Conservation (phyloP, 805 yeast species). For the Saccharomycopsis fibuligera region DNA sequence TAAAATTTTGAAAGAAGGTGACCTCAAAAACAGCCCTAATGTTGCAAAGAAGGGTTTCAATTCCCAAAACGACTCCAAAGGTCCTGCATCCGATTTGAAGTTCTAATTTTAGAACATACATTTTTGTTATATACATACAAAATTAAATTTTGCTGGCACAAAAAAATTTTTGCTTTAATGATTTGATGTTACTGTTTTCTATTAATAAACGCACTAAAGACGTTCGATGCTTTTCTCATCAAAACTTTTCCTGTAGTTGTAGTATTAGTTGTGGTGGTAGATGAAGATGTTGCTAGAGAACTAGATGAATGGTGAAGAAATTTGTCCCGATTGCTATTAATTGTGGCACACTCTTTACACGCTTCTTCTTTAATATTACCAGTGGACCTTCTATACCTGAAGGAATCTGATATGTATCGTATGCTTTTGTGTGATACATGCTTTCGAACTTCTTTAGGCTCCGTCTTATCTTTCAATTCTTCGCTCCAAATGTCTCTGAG, state of each 20-base stretch:
- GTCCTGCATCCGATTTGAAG: too few species aligned
- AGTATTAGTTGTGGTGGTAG: neutral
- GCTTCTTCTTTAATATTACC: too few species aligned
- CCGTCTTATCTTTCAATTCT: constrained; percentile 23
- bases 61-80: constrained; percentile 43
- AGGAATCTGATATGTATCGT: too few species aligned
- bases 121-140: neutral
- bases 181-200: neutral
- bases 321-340: too few species aligned
- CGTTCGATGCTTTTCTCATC: neutral
- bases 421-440: too few species aligned
- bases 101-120: too few species aligned
- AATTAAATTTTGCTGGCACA: too few species aligned
- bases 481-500: constrained; percentile 32
- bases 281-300: neutral
- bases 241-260: neutral
- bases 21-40: constrained; percentile 32
- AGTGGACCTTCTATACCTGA: too few species aligned
- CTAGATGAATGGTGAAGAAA: too few species aligned
- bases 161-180: neutral
- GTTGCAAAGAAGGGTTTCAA: constrained; percentile 27
- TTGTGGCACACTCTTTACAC: too few species aligned
- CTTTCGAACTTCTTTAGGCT: neutral
- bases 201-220: neutral
- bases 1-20: constrained; percentile 55